phyloP scores from a whole-genome alignment of 768 basidiomycete genomes.

The Russula brevipes region DNA sequence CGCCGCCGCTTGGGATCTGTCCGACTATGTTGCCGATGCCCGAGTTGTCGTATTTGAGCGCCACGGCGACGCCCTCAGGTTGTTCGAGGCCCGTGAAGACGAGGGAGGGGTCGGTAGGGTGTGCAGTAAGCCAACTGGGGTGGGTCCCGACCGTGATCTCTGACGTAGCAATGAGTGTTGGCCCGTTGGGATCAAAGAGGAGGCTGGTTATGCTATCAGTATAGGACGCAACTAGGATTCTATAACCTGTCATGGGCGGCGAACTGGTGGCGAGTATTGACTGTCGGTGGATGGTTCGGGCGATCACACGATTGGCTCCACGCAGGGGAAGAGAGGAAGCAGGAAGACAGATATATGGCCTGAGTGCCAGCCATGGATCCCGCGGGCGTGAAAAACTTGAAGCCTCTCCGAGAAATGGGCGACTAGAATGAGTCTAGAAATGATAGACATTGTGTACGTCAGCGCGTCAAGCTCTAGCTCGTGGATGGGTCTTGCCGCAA shows the following conservation, averaged over 20 bases:
- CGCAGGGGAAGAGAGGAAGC: too few species aligned
- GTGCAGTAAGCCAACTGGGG: conserved; percentile 72
- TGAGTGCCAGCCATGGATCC: too few species aligned
- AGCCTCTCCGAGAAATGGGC: too few species aligned
- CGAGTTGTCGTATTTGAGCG: conserved; percentile 50
- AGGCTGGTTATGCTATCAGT: conserved; percentile 59
- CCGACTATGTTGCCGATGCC: conserved; percentile 50
- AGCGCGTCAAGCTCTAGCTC: too few species aligned
- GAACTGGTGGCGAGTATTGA: too few species aligned
- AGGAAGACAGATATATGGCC: too few species aligned
- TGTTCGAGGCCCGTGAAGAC: conserved; percentile 66
- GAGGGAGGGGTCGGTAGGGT: conserved; percentile 51
- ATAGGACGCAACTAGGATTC: conserved; percentile 62
- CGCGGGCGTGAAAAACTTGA: too few species aligned
- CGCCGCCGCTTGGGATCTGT: conserved; percentile 49
- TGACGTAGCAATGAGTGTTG: conserved; percentile 42
- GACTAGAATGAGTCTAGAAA: too few species aligned
- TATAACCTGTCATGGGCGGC: conserved; percentile 12
- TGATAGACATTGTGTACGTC: too few species aligned
- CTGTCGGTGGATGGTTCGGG: too few species aligned
- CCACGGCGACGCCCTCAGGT: conserved; percentile 56
- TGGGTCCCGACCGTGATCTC: conserved; percentile 49
- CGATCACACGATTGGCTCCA: too few species aligned
- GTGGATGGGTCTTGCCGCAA: too few species aligned
- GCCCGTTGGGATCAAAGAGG: conserved; percentile 48